Evolutionary conservation across 2,329 filamentous ascomycete species (phyloP), one percentile per base, ranked within the genome.

Genomic region (Ascochyta clinopodiicola): DNA sequence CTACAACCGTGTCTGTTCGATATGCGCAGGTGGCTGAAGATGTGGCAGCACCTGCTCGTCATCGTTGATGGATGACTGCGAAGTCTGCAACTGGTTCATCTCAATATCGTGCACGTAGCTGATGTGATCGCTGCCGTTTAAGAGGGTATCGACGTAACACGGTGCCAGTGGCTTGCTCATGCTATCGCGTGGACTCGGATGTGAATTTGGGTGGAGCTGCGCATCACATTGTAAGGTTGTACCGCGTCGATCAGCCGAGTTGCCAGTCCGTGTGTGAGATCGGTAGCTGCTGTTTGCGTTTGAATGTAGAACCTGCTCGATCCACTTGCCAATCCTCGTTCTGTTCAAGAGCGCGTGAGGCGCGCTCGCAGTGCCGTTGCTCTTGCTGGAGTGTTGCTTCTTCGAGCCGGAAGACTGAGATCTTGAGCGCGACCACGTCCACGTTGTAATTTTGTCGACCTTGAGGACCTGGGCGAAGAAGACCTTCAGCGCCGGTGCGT

Each of bases 401-500:
- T 24, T 47, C 44, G 27, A 38, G 25, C 25, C 35, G 7, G 22
- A 17, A 1, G 44, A 32, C 6, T 39, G 35, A 9, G 44, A 39
- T 8, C 25, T 17, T 19, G 36, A 39, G 3, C 44, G 44, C 8
- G 44, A 39, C 17, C 35, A 35, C 15, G 35, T 47, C 44, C 44
- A 39, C 15, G 17, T 47, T 15, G 35, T 47, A 10, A 47, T 7
- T 15, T 37, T 31, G 9, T 34, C 37, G 8, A 43, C 39, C 25
- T 42, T 51, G 43, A 67, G 49, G 36, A 56, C 50, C 5, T 57
- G 53, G 22, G 32, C 55, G 45, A 63, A 66, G 46, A 69, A 67
- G 9, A 59, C 59, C 34, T 68, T 69, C 13, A 68, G 56, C 4
- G 64, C 62, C 2, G 67, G 67, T 3, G 59, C 60, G 34, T 68